These are phyloP conservation scores for Begonia loranthoides DNA, from an alignment of 306 rosid genomes.

Conservation along the genomic window DNA sequence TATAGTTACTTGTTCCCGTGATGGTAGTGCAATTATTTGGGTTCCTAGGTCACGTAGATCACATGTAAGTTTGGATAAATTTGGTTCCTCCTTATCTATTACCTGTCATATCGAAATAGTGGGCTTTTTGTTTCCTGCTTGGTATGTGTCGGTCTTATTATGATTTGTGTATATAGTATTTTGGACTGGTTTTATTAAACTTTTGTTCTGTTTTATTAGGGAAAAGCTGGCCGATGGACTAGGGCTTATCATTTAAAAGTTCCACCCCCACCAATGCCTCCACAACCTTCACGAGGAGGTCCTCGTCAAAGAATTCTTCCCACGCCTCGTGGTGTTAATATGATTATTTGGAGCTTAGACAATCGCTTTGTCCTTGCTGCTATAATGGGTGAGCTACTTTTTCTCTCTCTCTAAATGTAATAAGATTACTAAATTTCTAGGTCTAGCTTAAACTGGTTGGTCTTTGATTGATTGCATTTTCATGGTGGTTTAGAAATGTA, in stretches of 20 bases:
- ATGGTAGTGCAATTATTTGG: constrained; percentile 99
- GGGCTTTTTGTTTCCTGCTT: not conserved
- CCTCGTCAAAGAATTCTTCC: constrained; percentile 97
- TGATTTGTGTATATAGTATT: not conserved
- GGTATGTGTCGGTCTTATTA: not conserved
- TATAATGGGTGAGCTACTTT: constrained; percentile 65
- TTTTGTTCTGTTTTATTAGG: constrained; percentile 30
- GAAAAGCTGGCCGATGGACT: constrained; percentile 90
- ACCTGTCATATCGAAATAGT: not conserved
- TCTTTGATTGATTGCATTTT: not conserved
- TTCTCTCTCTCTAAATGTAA: constrained; percentile 4
- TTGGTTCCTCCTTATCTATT: constrained; percentile 10
- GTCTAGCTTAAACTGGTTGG: not conserved
- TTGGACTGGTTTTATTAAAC: constrained; percentile 1
- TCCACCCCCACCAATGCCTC: constrained; percentile 98
- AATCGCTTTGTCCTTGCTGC: constrained; percentile 99
- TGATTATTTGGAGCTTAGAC: constrained; percentile 98
- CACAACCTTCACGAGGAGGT: constrained; percentile 89
- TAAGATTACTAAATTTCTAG: constrained; percentile 3
- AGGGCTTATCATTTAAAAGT: constrained; percentile 96
- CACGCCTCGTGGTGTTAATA: constrained; percentile 98
- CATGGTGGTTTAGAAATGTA: too few relatives aligned
- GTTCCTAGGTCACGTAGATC: constrained; percentile 88
- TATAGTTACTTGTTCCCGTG: constrained; percentile 98
- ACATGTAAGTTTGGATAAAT: constrained; percentile 42